These are phyloP conservation scores for Gentiana straminea DNA, from an alignment of 257 asterid species.

Conservation along the genomic window DNA sequence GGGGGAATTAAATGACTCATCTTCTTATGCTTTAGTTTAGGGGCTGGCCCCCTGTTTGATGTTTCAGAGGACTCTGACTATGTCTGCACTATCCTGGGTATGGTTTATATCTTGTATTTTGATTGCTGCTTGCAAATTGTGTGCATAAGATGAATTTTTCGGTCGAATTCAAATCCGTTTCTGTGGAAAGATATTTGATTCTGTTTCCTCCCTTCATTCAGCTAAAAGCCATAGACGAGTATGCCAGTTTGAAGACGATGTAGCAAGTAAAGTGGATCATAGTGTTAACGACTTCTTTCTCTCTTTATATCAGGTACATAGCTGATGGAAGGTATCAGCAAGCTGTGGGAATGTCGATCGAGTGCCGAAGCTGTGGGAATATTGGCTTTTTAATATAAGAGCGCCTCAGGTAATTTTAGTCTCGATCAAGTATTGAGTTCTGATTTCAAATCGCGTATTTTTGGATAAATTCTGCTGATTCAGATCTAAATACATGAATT, in stretches of 20 bases:
- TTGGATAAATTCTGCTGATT: too few species aligned
- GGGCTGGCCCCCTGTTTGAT: conserved; percentile 79
- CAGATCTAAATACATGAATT: too few species aligned
- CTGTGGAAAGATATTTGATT: background rate
- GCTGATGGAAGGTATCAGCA: conserved; percentile 78
- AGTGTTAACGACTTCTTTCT: conserved; percentile 8
- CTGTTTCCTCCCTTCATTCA: conserved; percentile 21
- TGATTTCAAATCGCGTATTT: too few species aligned
- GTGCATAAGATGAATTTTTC: background rate
- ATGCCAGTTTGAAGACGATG: conserved; percentile 71
- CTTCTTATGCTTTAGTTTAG: conserved; percentile 61
- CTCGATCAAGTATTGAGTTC: too few species aligned
- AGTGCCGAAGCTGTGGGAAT: conserved; percentile 86
- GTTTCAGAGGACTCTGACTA: conserved; percentile 88
- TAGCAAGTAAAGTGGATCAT: conserved; percentile 52
- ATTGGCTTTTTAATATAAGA: conserved; percentile 15
- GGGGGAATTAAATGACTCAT: conserved; percentile 77
- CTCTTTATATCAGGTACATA: conserved; percentile 52
- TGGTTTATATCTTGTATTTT: conserved; percentile 4
- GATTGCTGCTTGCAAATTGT: background rate
- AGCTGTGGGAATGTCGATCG: conserved; percentile 88
- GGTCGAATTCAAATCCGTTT: background rate
- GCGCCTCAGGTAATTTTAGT: too few species aligned
- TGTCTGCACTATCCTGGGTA: conserved; percentile 81
- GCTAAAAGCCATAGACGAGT: conserved; percentile 92